Conservation (phyloP, 208 protist genomes). For the Endotrypanum monterogeii region DNA sequence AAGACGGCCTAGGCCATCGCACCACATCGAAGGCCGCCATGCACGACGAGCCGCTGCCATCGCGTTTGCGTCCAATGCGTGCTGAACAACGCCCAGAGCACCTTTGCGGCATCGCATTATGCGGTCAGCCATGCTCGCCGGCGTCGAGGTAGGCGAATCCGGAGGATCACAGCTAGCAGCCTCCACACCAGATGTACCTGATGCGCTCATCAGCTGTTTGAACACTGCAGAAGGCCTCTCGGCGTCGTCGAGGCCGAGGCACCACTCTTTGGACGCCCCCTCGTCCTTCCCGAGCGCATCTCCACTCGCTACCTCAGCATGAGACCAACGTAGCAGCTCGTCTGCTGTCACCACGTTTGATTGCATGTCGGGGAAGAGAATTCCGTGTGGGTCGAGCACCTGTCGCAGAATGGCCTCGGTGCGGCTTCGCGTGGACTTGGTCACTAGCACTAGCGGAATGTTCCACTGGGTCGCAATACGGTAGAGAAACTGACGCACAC, state of each 20-base stretch:
- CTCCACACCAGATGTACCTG: background rate
- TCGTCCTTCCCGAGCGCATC: background rate
- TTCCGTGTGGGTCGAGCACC: slow-evolving; percentile 57
- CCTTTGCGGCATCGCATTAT: slow-evolving; percentile 22
- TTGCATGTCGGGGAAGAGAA: slow-evolving; percentile 45
- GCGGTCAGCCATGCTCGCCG: slow-evolving; percentile 10
- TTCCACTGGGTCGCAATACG: slow-evolving; percentile 58
- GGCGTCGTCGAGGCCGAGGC: background rate
- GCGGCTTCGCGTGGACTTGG: slow-evolving; percentile 61
- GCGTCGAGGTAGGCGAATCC: background rate
- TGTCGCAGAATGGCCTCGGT: slow-evolving; percentile 62
- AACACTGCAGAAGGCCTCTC: background rate
- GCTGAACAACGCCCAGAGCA: slow-evolving; percentile 8
- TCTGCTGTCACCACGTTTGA: slow-evolving; percentile 28
- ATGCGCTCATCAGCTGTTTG: background rate
- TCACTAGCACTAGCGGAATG: slow-evolving; percentile 78
- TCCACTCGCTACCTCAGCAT: background rate
- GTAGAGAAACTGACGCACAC: slow-evolving; percentile 59
- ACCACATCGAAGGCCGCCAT: slow-evolving; percentile 26
- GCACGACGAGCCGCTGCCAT: slow-evolving; percentile 16
- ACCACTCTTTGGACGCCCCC: background rate
- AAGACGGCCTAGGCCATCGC: slow-evolving; percentile 19
- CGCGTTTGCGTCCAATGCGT: slow-evolving; percentile 11
- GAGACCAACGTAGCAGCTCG: slow-evolving; percentile 27
- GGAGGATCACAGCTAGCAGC: too few relatives aligned